A percentile compares a stretch with the other conserved stretches of the same genome.
phyloP scores from a whole-genome alignment of 495 filamentous ascomycete species.

The Hypoxylon fuscum region DNA sequence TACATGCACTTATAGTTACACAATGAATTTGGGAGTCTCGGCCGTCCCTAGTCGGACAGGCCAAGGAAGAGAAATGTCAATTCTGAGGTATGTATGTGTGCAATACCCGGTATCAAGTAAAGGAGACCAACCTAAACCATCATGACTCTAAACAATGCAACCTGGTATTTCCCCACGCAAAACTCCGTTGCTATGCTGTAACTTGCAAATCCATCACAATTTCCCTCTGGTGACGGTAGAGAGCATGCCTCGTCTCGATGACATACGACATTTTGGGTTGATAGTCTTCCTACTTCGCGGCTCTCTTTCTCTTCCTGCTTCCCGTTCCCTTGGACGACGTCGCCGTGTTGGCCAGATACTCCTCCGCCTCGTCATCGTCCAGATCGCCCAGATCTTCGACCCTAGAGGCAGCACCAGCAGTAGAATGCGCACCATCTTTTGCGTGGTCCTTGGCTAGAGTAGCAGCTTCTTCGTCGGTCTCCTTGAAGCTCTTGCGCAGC shows the following conservation, averaged over 20 bases:
- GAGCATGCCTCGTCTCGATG: neutral
- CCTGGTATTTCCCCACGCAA: conserved; percentile 35
- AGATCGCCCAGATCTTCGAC: conserved; percentile 34
- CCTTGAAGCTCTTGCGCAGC: conserved; percentile 71
- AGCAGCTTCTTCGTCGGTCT: conserved; percentile 45
- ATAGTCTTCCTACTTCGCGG: conserved; percentile 30
- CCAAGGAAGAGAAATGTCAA: neutral
- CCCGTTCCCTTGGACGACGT: conserved; percentile 45
- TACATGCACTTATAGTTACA: too few species aligned
- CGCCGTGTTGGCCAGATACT: conserved; percentile 9
- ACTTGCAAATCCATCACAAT: conserved; percentile 23
- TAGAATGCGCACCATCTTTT: conserved; percentile 14
- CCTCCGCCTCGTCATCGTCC: conserved; percentile 39
- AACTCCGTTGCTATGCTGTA: conserved; percentile 44
- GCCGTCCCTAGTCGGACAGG: neutral
- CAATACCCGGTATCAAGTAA: neutral
- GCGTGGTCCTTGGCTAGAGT: conserved; percentile 48
- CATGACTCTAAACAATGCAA: conserved; percentile 30
- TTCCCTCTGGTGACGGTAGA: neutral
- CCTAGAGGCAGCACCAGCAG: neutral
- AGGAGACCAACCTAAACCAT: conserved; percentile 5
- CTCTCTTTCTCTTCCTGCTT: conserved; percentile 50
- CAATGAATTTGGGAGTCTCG: neutral
- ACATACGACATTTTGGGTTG: conserved; percentile 6
- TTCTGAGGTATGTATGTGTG: neutral